Base-by-base conservation (phyloP, 257 asterid species). In the Ligustrum vulgare region DNA sequence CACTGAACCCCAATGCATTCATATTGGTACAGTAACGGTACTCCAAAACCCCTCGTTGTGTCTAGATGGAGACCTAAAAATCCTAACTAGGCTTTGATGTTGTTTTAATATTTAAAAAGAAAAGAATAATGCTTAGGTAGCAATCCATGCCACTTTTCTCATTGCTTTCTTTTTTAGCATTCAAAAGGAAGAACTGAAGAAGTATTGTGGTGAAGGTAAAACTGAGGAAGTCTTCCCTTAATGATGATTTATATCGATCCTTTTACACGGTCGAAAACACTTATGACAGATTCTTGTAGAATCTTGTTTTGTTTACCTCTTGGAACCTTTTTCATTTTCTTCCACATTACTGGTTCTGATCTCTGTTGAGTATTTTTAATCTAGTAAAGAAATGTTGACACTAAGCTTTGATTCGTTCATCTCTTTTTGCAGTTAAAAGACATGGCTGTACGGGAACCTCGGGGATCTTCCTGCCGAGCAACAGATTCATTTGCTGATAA, bases 351-450 rank as follows among this genome's bases (percentile, higher is more conserved):
- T 54, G 3, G 28, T 18, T 54, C 25, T 54, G 25, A 54, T 54
- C 63, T 54, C 63, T 54, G n/a, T 0, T n/a, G 25, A 54, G 4
- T 9, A n/a, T 6, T 35, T n/a, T 43, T 37, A 70, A 37, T 62
- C 63, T 41, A 75, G 76, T 13, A 77, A 36, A 37, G 20, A 71
- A 28, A 20, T 10, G 45, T 28, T 69, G 33, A 20, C 74, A 16
- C 49, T 51, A 72, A 32, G 47, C 51, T 80, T 39, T 36, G 35
- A 54, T 41, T 23, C 32, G 65, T 20, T 45, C 37, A 72, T 81
- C 56, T 69, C 64, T 37, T 77, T 35, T 74, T 67, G 70, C 78
- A 90, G 96, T 67, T 90, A 83, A 85, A 84, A 69, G 93, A 86
- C 69, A 82, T 84, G 86, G 76, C 87, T 74, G 85, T 82, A 75